Base-by-base conservation (phyloP, 192 early-diverging fungal genomes). In the Geranomyces variabilis region DNA sequence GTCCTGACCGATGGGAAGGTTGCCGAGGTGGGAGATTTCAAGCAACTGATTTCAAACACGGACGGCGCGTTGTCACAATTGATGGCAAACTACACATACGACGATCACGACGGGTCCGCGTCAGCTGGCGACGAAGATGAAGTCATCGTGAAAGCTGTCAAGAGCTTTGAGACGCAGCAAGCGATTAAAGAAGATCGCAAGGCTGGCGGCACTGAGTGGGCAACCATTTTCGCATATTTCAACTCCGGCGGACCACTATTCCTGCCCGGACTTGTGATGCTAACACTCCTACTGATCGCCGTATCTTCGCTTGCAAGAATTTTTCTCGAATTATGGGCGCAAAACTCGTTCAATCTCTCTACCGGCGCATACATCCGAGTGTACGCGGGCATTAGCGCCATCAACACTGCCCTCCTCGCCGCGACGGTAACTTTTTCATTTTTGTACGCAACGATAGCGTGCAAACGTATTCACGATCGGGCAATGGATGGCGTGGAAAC, bases 1-100 rank as follows among this genome's bases (percentile, higher is more conserved):
- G 81, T 84, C n/a, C 70, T 95, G 64, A 83, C 88, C 22, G 80
- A 88, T n/a, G 91, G 92, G 21, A 66, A 74, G 60, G 81, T 95
- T 53, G 81, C 77, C 22, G 89, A 89, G 73, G 74, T 84, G 22
- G 91, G 86, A 31, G 82, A 77, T 0, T 90, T 82, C 15, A 53
- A 12, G 36, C 51, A 55, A n/a, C 51, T 55, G 15, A 55, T 55
- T n/a, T 3, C 19, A 14, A 15, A 55, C 21, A 15, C 19, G 51
- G 51, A 55, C 51, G 51, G 51, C 15, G 2, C 21, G 3, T 14
- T 55, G 19, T 55, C 51, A 3, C 2, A 55, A n/a, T 8, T 55
- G 51, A 55, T 55, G 51, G 26, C 19, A 4, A 55, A 28, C 51
- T 55, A 55, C 51, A 14, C 26, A 24, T 55, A 55, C 15, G 51